Evolutionary conservation across 2,329 filamentous ascomycete species (phyloP), one percentile per base, ranked within the genome.

Genomic region (Cercospora sp.): DNA sequence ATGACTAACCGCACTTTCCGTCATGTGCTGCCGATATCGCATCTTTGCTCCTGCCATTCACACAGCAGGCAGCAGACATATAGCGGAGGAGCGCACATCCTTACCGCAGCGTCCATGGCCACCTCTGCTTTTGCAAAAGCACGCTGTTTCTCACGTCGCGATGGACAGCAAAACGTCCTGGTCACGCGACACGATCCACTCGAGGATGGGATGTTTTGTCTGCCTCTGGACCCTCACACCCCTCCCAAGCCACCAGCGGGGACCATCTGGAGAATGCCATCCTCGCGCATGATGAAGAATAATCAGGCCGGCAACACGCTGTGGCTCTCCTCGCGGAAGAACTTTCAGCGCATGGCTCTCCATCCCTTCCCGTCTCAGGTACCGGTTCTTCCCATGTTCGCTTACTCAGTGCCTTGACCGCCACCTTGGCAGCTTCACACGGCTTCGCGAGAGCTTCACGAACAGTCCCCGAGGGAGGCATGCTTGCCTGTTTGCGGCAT

Each of bases 21-120:
- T 59, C 28, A 33, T 59, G 55, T 30, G 55, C 31, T 58, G 62
- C 62, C 62, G 62, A 64, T 64, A 30, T 64, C 62, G 62, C 62
- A 58, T 26, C 33, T 39, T 13, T 36, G 55, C 8, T 33, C 31
- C 28, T 51, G 16, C 30, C n/a, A 6, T 30, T 31, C 45, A 13
- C 39, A 20, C 28, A 8, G n/a, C 42, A 53, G 26, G 8, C 28
- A 23, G 42, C 42, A 53, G 26, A 31, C 16, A 53, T 63, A 36
- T 53, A 63, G 26, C 42, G 26, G 45, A 63, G n/a, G 39, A 33
- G 18, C 57, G n/a, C 57, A 39, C 33, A 16, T 12, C 23, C 4
- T 12, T 10, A 4, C 13, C 39, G 53, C 16, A 30, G 16, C 16
- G 13, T 33, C 53, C 53, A 58, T 18, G 16, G 16, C 23, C 28